Evolutionary conservation across 306 rosid genomes (phyloP).

Genomic region (Casuarina glauca): DNA sequence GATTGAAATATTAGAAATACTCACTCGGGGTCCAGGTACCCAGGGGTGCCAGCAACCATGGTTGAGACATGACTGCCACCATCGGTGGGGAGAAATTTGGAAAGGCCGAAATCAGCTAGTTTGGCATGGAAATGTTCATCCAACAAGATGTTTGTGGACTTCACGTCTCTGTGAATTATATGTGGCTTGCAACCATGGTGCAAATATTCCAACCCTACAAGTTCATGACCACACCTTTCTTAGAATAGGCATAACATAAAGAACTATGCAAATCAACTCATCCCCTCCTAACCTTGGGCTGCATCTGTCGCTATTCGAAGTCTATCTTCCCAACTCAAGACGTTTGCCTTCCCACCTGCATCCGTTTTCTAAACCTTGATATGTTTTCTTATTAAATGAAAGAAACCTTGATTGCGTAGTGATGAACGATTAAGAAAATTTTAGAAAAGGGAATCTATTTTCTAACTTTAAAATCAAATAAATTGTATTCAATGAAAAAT

Average conservation of each 20-base stretch:
- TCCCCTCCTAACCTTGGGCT: slow-evolving; percentile 11
- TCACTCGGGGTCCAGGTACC: slow-evolving; percentile 40
- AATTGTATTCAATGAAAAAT: too few species aligned
- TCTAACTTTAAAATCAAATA: too few species aligned
- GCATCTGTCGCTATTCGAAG: slow-evolving; percentile 17
- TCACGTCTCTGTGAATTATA: slow-evolving; percentile 43
- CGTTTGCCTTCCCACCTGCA: not conserved
- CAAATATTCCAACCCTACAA: slow-evolving; percentile 44
- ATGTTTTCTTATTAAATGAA: not conserved
- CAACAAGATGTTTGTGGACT: slow-evolving; percentile 38
- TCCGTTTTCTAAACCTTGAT: not conserved
- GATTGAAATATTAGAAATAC: not conserved
- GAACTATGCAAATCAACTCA: not conserved
- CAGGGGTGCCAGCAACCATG: slow-evolving; percentile 33
- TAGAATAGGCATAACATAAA: not conserved
- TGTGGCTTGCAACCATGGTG: slow-evolving; percentile 45
- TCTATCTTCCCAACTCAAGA: slow-evolving; percentile 22
- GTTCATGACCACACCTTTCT: not conserved
- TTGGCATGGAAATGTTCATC: slow-evolving; percentile 39
- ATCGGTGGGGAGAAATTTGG: slow-evolving; percentile 31
- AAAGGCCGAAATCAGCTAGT: slow-evolving; percentile 45
- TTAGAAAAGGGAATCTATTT: too few species aligned
- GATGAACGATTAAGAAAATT: not conserved
- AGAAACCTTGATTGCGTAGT: not conserved
- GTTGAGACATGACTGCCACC: slow-evolving; percentile 27